These are phyloP conservation scores for Russula compacta DNA, from an alignment of 768 basidiomycete genomes.

Conservation along the genomic window DNA sequence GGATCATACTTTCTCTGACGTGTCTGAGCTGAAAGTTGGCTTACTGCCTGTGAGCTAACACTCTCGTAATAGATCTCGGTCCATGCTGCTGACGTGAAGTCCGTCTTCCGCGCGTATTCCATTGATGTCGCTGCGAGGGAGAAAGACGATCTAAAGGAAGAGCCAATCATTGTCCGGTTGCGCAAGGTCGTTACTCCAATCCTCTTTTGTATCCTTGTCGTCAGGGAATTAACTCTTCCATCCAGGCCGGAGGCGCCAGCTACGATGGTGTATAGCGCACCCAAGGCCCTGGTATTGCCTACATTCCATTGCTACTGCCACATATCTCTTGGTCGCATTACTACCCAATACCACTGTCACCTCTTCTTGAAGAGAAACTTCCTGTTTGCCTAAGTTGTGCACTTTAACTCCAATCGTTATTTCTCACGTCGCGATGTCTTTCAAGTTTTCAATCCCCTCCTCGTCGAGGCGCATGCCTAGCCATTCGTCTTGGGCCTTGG, in stretches of 20 bases:
- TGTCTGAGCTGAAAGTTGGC: background rate
- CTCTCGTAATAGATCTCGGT: conserved; percentile 68
- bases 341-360: background rate
- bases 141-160: conserved; percentile 79
- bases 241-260: conserved; percentile 77
- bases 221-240: conserved; percentile 8
- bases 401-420: background rate
- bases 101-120: conserved; percentile 64
- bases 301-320: background rate
- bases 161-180: conserved; percentile 71
- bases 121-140: conserved; percentile 84
- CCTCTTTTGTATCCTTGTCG: conserved; percentile 20
- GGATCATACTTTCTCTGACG: background rate
- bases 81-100: conserved; percentile 82
- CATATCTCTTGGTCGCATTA: background rate
- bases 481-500: conserved; percentile 78
- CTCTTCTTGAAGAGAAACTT: background rate
- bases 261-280: conserved; percentile 69
- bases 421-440: conserved; percentile 32
- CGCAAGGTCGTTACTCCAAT: conserved; percentile 53
- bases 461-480: conserved; percentile 76
- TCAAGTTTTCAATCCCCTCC: conserved; percentile 53
- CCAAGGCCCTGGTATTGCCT: background rate
- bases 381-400: background rate
- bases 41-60: conserved; percentile 14